Conservation (phyloP, 768 basidiomycete species). For the Coprinellus aureogranulatus region DNA sequence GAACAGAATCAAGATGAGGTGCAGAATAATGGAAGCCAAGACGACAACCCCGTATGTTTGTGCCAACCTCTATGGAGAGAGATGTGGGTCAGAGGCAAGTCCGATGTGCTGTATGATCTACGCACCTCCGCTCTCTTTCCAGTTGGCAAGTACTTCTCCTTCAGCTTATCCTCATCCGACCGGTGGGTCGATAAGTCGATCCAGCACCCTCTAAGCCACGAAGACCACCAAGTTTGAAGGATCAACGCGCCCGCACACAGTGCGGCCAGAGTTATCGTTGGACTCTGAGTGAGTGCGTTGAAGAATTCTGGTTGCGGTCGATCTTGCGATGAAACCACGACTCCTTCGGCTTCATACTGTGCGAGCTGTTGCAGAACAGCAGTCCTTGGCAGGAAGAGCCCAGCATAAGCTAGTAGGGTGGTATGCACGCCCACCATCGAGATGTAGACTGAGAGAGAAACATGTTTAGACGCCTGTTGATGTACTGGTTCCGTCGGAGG, state of each 20-base stretch:
- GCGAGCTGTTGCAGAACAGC: conserved; percentile 42
- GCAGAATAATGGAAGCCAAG: conserved; percentile 43
- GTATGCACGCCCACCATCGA: conserved; percentile 68
- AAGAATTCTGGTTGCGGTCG: conserved; percentile 72
- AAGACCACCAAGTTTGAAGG: conserved; percentile 71
- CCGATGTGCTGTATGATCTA: not conserved
- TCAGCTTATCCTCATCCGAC: conserved; percentile 39
- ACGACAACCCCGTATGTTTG: conserved; percentile 56
- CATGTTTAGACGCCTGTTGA: not conserved
- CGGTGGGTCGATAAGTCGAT: conserved; percentile 40
- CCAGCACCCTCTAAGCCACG: conserved; percentile 61
- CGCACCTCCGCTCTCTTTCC: conserved; percentile 40
- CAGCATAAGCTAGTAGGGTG: conserved; percentile 61
- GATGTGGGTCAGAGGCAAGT: conserved; percentile 10
- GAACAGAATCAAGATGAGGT: conserved; percentile 58
- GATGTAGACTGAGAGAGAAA: conserved; percentile 51
- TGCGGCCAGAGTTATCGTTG: conserved; percentile 56
- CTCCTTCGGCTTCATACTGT: conserved; percentile 26
- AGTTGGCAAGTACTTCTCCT: conserved; percentile 41
- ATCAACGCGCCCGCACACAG: conserved; percentile 52
- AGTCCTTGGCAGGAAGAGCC: conserved; percentile 69
- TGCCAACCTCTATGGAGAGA: conserved; percentile 41
- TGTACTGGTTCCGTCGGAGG: too few relatives aligned
- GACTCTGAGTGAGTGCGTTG: conserved; percentile 60
- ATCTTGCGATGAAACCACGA: conserved; percentile 44